A percentile compares a stretch with the other conserved stretches of the same genome.
phyloP scores from a whole-genome alignment of 768 basidiomycete genomes.

The Boletus sensibilis region DNA sequence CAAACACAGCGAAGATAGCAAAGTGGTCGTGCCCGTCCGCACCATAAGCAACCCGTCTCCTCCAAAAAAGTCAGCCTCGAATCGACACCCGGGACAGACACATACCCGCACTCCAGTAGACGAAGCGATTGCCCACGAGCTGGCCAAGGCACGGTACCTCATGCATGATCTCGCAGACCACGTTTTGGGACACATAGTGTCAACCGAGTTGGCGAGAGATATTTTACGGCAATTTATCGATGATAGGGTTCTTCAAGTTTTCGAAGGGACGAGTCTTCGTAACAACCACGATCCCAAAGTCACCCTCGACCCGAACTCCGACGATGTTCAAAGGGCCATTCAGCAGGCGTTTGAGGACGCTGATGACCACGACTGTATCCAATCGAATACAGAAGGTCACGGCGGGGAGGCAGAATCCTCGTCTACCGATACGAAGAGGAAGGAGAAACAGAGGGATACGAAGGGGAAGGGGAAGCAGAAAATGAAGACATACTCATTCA shows the following conservation, averaged over 20 bases:
- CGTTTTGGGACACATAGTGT: neutral
- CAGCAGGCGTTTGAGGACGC: constrained; percentile 7
- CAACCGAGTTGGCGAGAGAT: constrained; percentile 1
- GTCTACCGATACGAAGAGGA: neutral
- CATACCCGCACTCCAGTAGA: constrained; percentile 1
- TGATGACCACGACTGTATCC: neutral
- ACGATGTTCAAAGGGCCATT: neutral
- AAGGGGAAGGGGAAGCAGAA: neutral
- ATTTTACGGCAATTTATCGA: neutral
- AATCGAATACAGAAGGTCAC: neutral
- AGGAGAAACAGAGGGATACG: neutral
- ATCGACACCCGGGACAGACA: neutral
- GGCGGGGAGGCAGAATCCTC: neutral
- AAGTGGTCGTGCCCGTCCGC: neutral
- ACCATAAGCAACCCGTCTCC: constrained; percentile 2
- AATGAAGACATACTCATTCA: constrained; percentile 1
- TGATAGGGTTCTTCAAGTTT: neutral
- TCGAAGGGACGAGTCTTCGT: neutral
- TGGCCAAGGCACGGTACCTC: constrained; percentile 6
- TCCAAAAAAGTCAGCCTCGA: neutral
- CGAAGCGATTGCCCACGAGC: constrained; percentile 2
- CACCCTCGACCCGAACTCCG: neutral
- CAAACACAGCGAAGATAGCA: neutral
- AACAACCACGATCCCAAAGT: neutral
- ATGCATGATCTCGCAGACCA: constrained; percentile 17